Percentiles rank a stretch among this genome's conserved stretches.
phyloP scores from a whole-genome alignment of 1,284 basidiomycete species.

The Mycena sp. region DNA sequence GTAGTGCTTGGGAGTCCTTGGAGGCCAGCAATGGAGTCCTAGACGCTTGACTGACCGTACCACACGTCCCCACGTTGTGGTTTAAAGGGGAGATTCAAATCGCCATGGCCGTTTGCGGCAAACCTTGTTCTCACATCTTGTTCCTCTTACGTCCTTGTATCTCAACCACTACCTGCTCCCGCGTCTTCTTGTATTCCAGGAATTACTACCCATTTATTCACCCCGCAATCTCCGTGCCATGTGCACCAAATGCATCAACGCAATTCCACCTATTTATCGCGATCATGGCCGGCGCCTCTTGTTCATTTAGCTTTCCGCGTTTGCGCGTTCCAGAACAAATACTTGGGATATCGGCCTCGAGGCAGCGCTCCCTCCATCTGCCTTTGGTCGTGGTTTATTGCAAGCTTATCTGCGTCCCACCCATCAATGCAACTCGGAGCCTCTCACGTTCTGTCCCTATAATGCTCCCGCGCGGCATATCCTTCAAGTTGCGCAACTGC shows the following conservation, averaged over 20 bases:
- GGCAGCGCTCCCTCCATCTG: not conserved
- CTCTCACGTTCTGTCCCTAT: conserved; percentile 7
- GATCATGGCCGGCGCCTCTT: conserved; percentile 13
- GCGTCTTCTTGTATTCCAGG: conserved; percentile 10
- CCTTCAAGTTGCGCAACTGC: not conserved
- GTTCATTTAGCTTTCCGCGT: conserved; percentile 26
- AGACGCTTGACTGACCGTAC: too few relatives aligned
- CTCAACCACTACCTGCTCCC: not conserved
- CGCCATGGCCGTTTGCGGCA: conserved; percentile 11
- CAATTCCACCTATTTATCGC: not conserved
- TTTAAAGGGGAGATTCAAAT: conserved; percentile 8
- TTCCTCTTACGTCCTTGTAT: conserved; percentile 9
- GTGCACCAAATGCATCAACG: not conserved
- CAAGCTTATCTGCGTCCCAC: conserved; percentile 12
- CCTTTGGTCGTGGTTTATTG: not conserved
- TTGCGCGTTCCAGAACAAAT: conserved; percentile 9
- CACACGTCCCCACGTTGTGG: conserved; percentile 8
- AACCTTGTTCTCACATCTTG: conserved; percentile 20
- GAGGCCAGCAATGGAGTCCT: too few relatives aligned
- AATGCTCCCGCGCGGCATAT: conserved; percentile 6
- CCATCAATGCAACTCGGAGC: not conserved
- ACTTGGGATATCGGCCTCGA: conserved; percentile 17
- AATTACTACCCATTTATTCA: not conserved
- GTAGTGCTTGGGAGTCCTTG: conserved; percentile 5
- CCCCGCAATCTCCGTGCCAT: conserved; percentile 11